Evolutionary conservation across 2,329 filamentous ascomycete genomes (phyloP).

Genomic region (Curvularia lunata): DNA sequence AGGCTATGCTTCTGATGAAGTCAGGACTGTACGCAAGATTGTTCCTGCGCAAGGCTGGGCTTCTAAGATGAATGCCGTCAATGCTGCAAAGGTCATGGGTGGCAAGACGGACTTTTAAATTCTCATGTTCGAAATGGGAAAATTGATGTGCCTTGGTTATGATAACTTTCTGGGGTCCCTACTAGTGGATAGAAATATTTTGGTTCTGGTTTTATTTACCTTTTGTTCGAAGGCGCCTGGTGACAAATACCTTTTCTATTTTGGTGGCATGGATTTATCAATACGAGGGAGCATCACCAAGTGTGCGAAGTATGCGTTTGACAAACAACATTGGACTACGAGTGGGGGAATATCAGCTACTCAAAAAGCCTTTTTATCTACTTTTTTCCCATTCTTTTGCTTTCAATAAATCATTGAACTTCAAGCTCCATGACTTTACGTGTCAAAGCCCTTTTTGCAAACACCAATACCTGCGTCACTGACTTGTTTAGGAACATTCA

Average conservation of each 20-base stretch:
- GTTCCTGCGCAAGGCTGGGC: constrained; percentile 89
- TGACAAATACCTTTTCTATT: not conserved
- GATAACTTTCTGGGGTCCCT: not conserved
- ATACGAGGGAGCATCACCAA: not conserved
- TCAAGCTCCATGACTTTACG: no score
- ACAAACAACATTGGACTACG: not conserved
- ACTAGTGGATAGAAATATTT: not conserved
- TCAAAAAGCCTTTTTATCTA: not conserved
- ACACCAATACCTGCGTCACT: no score
- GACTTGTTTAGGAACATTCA: no score
- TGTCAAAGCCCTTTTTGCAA: no score
- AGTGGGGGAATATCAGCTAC: not conserved
- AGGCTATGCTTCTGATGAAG: constrained; percentile 91
- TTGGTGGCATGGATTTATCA: not conserved
- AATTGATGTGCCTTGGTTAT: not conserved
- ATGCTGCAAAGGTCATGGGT: constrained; percentile 80
- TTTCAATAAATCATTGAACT: no score
- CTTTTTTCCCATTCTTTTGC: not conserved
- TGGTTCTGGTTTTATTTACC: not conserved
- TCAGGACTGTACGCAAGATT: constrained; percentile 91
- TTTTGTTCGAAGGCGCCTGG: not conserved
- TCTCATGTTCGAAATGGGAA: not conserved
- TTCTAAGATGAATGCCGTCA: constrained; percentile 94
- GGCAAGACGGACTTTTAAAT: constrained; percentile 51
- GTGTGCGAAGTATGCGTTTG: not conserved